Evolutionary conservation across 208 protist genomes (phyloP), one percentile per base, ranked within the genome.

Genomic region (Leptomonas pyrrhocoris): DNA sequence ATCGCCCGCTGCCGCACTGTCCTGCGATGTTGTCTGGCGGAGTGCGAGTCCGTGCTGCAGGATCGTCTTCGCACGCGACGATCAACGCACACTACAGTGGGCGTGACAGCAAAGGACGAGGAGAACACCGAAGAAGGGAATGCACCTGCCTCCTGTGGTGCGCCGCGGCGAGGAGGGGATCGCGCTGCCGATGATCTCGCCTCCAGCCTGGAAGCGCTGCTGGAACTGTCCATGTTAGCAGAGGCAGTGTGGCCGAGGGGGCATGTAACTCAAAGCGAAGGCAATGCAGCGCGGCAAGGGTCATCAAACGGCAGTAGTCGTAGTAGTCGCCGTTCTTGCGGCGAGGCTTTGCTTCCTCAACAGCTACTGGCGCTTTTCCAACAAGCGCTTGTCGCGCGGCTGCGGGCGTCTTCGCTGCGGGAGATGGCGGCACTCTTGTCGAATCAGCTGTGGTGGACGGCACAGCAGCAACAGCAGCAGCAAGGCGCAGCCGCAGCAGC

Each of bases 381-480:
- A 6, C 6, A 18, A 2, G 63, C 56, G 49, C 30, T 77, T 30
- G 15, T 18, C 5, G 21, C n/a, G 11, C 30, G 19, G 3, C 21
- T 77, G 36, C 45, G 28, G 6, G 31, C 13, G 56, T 60, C 54
- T 8, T 43, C 71, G 21, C 48, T 71, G 40, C 71, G 45, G 6
- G 25, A 28, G 31, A 60, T 77, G 2, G 63, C 71, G 12, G 71
- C 46, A 12, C 21, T 64, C n/a, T 48, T 77, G 13, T 77, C 71
- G 13, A 16, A 42, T 18, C 18, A 70, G 23, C 49, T 59, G 40
- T 77, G 71, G 71, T 77, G 71, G 71, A 54, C 61, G 25, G 54
- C 63, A 27, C 63, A 34, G 46, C 62, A 56, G 13, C 62, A 56
- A 55, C 61, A 18, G 42, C 45, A 31, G 56, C 36, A n/a, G 31